A percentile compares a stretch with the other conserved stretches of the same genome.
phyloP scores from a whole-genome alignment of 768 basidiomycete genomes.

The Piloderma croceum region DNA sequence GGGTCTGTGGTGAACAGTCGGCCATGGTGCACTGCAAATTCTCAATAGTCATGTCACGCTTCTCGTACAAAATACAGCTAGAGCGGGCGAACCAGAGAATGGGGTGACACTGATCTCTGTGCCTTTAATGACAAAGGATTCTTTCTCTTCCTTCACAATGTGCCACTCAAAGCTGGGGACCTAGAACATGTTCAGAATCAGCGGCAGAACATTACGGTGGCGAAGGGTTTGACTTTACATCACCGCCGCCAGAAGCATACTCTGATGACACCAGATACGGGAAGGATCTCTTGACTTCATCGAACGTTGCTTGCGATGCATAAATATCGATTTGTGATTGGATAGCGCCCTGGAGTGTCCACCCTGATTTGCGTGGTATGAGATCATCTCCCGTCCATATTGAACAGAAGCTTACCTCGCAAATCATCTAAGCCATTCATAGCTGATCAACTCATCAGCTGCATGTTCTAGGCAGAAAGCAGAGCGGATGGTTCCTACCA shows the following conservation, averaged over 20 bases:
- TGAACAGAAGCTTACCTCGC: conserved; percentile 45
- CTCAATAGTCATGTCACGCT: conserved; percentile 2
- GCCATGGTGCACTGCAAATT: conserved; percentile 62
- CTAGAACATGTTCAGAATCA: conserved; percentile 26
- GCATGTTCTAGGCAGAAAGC: background rate
- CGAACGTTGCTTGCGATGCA: conserved; percentile 57
- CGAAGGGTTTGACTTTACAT: too few relatives aligned
- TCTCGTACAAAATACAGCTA: background rate
- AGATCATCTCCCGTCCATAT: conserved; percentile 5
- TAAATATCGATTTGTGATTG: conserved; percentile 75
- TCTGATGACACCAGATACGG: conserved; percentile 78
- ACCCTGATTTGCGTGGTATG: conserved; percentile 44
- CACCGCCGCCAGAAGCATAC: conserved; percentile 74
- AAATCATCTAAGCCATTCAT: conserved; percentile 90
- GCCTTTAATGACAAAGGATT: conserved; percentile 60
- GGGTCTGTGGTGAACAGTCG: conserved; percentile 47
- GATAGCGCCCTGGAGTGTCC: conserved; percentile 64
- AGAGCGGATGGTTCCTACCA: conserved; percentile 34
- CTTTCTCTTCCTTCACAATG: conserved; percentile 64
- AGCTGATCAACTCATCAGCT: conserved; percentile 36
- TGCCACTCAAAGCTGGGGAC: conserved; percentile 83
- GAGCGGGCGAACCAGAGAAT: conserved; percentile 47
- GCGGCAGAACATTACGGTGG: conserved; percentile 3
- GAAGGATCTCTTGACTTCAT: conserved; percentile 63
- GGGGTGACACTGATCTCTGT: conserved; percentile 62